phyloP scores from a whole-genome alignment of 192 early-diverging fungal species.

The Coemansia sp. region DNA sequence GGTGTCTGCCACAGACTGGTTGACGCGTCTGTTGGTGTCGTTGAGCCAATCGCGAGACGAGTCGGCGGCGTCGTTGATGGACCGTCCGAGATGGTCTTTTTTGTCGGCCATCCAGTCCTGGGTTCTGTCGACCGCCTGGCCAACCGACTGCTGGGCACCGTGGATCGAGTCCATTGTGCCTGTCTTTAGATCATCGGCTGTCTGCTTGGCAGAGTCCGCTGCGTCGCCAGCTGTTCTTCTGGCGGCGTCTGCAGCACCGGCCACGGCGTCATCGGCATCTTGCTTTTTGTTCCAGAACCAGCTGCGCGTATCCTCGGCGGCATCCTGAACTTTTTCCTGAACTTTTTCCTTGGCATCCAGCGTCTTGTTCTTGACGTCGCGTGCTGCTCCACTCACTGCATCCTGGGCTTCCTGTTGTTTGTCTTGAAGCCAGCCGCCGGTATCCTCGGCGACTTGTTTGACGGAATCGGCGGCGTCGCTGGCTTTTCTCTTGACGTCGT shows the following conservation, averaged over 20 bases:
- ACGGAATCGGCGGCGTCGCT: constrained; percentile 14
- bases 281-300: constrained; percentile 18
- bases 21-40: no score
- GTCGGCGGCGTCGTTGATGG: constrained; percentile 8
- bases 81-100: constrained; percentile 17
- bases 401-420: constrained; percentile 18
- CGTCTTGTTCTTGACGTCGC: not conserved
- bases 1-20: constrained; percentile 8
- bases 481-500: not conserved
- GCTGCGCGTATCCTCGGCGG: constrained; percentile 17
- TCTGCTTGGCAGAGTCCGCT: not conserved
- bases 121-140: constrained; percentile 16
- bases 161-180: constrained; percentile 1
- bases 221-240: not conserved
- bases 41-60: not conserved
- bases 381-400: constrained; percentile 1
- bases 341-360: not conserved
- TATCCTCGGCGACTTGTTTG: constrained; percentile 16
- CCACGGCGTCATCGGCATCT: not conserved
- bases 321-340: not conserved
- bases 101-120: constrained; percentile 18
- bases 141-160: not conserved
- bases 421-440: constrained; percentile 16
- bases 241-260: constrained; percentile 6
- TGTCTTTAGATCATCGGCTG: not conserved